Base-by-base conservation (phyloP, 805 yeast genomes). In the Candida hungchunana region DNA sequence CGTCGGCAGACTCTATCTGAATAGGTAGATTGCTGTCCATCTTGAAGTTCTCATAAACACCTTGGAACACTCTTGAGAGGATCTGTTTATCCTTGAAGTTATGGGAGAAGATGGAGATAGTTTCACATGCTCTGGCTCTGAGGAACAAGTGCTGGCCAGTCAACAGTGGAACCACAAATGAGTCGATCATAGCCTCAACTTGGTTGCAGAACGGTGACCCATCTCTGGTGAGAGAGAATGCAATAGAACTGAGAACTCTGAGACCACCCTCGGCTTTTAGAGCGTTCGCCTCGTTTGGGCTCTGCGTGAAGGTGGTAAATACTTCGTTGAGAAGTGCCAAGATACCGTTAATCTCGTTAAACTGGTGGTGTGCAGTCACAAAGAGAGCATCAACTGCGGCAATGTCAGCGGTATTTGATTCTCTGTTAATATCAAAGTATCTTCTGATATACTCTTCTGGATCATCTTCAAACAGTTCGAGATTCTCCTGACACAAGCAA, bases 401-500 rank as follows among this genome's bases (percentile, higher is more conserved):
- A 39, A 74, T 73, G 54, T 86, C 95, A 0, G 95, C 84, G 4
- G 88, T 73, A 13, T 66, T 60, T 9, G 68, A 60, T 42, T 84
- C 95, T 48, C 78, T 72, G 42, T 70, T 66, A 40, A 75, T 64
- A 54, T 80, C 87, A 48, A 86, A 77, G 41, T 70, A 74, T 43
- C 79, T 71, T 63, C 89, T 79, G 36, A 90, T 76, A 56, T 86
- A 93, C 56, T 89, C 96, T 40, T 77, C 82, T 2, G 96, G 96
- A 51, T 89, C 96, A 40, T 74, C 79, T 42, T 87, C 94, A 61
- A 81, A 86, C 18, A 77, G 58, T 51, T 84, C 93, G 37, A 85
- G 64, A 29, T 76, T 75, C 26, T 73, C 76, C 3, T 93, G 83
- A 48, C 90, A 78, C 36, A 90, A 56, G 47, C 82, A 69, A 1